Evolutionary conservation across 2,329 filamentous ascomycete species (phyloP), one percentile per base, ranked within the genome.

Genomic region (Ophiostoma sp.): DNA sequence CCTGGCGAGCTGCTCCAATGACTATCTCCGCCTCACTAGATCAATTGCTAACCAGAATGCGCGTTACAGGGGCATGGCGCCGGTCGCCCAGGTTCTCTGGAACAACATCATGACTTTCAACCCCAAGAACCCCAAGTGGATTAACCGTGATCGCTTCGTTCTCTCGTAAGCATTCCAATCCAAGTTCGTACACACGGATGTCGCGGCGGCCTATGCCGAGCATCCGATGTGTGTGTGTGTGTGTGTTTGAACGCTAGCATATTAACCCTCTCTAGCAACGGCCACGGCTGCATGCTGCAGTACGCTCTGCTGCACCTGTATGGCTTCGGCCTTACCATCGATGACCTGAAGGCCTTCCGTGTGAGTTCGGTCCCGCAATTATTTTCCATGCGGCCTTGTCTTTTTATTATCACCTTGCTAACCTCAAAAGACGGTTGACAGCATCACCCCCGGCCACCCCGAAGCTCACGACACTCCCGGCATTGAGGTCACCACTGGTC

Each of bases 41-140:
- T 55, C 62, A 64, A 82, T 16, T 60, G n/a, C 60, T 63, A 63
- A 63, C 55, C 27, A 27, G 27, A 27, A 27, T 27, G 16, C 16
- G 36, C 72, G 18, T 71, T 52, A 38, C 12, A 88, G 86, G 86
- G 87, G 87, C 79, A 87, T 98, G 92, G 95, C 95, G 77, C 94
- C 95, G 72, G 88, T 93, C 77, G 89, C 95, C 80, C 95, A 98
- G 86, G 92, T 98, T 77, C 88, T 99, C 73, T 99, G 92, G 85
- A 96, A 97, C 88, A 96, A 95, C 82, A 96, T 97, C 86, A 92
- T 99, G 92, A 96, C 83, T 80, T 99, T 97, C 87, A 99, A 98
- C 89, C 95, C 95, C 76, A 96, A 97, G 89, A 97, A 97, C 87
- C 92, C 95, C 75, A 85, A 92, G 73, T 99, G 93, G 93, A 77